A percentile compares a stretch with the other conserved stretches of the same genome.
phyloP scores from a whole-genome alignment of 164 flowering plant genomes.

The Dillenia suffruticosa region DNA sequence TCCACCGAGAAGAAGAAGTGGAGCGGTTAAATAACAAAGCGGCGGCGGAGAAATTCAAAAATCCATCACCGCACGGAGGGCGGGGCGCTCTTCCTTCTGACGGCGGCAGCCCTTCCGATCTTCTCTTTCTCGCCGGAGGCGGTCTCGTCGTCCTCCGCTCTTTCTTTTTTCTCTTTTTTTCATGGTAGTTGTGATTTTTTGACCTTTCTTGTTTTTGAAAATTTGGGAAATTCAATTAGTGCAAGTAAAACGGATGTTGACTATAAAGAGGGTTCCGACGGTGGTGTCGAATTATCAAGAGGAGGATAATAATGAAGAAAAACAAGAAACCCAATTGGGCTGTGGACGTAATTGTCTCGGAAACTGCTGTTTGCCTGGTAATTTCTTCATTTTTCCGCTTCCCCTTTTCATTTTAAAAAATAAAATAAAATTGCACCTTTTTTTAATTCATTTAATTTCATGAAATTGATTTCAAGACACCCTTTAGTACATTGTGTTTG shows the following conservation, averaged over 20 bases:
- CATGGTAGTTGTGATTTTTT: background rate
- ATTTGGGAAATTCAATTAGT: no score
- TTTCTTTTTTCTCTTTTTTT: background rate
- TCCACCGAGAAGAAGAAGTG: slow-evolving; percentile 15
- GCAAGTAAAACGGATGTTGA: slow-evolving; percentile 33
- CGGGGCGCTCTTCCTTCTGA: slow-evolving; percentile 74
- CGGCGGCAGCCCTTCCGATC: slow-evolving; percentile 80
- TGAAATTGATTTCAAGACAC: no score
- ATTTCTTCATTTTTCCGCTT: background rate
- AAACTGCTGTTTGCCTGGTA: slow-evolving; percentile 69
- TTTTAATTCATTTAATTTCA: no score
- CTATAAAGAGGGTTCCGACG: slow-evolving; percentile 78
- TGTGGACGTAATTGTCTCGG: slow-evolving; percentile 76
- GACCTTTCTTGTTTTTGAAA: slow-evolving; percentile 3
- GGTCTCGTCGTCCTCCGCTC: slow-evolving; percentile 17
- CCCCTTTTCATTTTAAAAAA: background rate
- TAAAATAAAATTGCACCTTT: background rate
- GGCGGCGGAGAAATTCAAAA: slow-evolving; percentile 5
- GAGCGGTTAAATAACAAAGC: slow-evolving; percentile 1
- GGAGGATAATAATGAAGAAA: slow-evolving; percentile 21
- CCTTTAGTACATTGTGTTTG: no score
- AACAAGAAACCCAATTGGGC: slow-evolving; percentile 22
- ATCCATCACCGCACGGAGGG: slow-evolving; percentile 75
- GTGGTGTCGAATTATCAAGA: slow-evolving; percentile 69
- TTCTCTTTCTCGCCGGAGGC: slow-evolving; percentile 73